Conservation (phyloP, 2,329 filamentous ascomycete species). For the Hypoxylon sp. region DNA sequence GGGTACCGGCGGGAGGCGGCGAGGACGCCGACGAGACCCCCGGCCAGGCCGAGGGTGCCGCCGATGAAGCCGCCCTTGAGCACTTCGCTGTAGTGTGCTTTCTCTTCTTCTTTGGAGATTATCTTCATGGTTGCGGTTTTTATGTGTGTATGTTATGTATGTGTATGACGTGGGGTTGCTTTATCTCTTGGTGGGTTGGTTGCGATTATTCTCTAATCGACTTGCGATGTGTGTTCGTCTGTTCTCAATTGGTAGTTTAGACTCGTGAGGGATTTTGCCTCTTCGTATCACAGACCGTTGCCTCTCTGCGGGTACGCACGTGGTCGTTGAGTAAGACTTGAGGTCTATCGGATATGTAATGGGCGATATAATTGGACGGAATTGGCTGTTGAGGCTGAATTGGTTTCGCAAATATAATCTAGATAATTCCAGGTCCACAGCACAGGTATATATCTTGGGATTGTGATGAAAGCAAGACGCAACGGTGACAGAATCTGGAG, state of each 20-base stretch:
- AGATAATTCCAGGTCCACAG: slow-evolving; percentile 18
- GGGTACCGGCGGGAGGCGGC: slow-evolving; percentile 79
- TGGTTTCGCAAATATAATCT: slow-evolving; percentile 15
- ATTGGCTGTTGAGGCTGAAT: slow-evolving; percentile 17
- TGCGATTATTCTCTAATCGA: neutral
- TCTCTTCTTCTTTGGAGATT: slow-evolving; percentile 92
- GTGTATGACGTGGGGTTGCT: neutral
- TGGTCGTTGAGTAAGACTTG: slow-evolving; percentile 21
- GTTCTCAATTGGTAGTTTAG: slow-evolving; percentile 3
- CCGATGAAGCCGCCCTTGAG: slow-evolving; percentile 84
- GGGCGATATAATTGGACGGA: slow-evolving; percentile 13
- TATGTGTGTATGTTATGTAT: slow-evolving; percentile 3
- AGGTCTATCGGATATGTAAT: slow-evolving; percentile 24
- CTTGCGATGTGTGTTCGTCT: slow-evolving; percentile 5
- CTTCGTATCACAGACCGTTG: slow-evolving; percentile 7
- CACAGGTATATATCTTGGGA: slow-evolving; percentile 19
- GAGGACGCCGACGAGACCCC: slow-evolving; percentile 78
- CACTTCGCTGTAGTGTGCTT: slow-evolving; percentile 85
- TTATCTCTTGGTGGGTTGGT: neutral
- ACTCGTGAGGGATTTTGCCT: slow-evolving; percentile 22
- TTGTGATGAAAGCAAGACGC: neutral
- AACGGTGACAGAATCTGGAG: slow-evolving; percentile 16
- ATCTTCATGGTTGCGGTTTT: slow-evolving; percentile 82
- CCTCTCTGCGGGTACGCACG: slow-evolving; percentile 15
- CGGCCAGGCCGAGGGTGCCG: slow-evolving; percentile 74